These are phyloP conservation scores for Nicotiana obtusifolia DNA, from an alignment of 257 asterid species.

Conservation along the genomic window DNA sequence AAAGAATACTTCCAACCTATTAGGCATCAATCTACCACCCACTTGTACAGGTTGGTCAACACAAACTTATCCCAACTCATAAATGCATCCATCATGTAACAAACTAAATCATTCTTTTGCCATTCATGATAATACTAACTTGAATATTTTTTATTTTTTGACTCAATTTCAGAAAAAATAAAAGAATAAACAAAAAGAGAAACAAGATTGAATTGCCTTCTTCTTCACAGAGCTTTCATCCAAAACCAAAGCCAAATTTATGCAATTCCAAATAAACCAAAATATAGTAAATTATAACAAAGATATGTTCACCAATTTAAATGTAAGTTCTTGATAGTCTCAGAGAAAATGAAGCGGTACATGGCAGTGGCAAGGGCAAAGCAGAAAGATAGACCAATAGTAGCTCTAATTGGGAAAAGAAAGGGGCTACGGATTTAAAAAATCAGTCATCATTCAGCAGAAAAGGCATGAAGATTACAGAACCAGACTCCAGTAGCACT, in stretches of 20 bases:
- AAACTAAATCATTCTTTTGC: background rate
- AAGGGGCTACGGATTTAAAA: background rate
- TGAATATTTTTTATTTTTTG: too few species aligned
- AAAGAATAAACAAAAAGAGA: background rate
- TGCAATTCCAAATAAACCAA: background rate
- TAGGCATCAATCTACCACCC: background rate
- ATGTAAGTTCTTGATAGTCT: background rate
- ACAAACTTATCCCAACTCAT: background rate
- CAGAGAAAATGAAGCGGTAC: background rate
- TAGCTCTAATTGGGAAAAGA: background rate
- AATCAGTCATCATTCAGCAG: background rate
- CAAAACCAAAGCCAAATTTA: background rate
- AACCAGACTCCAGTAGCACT: background rate
- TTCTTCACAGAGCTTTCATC: background rate
- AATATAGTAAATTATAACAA: background rate
- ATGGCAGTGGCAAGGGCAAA: background rate
- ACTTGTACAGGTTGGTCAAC: background rate
- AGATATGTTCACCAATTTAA: background rate
- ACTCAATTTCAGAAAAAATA: too few species aligned
- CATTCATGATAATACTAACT: background rate
- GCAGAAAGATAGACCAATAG: background rate
- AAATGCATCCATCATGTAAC: constrained; percentile 4
- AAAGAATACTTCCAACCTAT: background rate
- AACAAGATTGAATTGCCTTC: background rate
- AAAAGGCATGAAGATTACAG: background rate